Base-by-base conservation (phyloP, 2,329 filamentous ascomycete genomes). In the Nemania sp. region DNA sequence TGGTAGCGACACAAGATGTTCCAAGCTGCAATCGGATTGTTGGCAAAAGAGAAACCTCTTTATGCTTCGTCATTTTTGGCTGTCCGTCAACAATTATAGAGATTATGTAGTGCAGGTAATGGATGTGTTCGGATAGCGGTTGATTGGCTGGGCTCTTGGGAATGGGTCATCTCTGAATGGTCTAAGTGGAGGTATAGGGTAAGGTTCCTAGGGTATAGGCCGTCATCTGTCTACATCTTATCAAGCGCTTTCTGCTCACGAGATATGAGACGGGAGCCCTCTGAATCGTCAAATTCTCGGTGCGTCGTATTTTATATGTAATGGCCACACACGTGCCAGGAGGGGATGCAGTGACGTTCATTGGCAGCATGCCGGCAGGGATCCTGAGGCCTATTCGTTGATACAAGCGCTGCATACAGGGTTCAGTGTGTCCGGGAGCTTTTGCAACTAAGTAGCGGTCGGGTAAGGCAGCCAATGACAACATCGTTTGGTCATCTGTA, bases 391-490 rank as follows among this genome's bases (percentile, higher is more conserved):
- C 20, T 23, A 42, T 42, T 28, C 5, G 33, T 40, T 28, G 7
- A 28, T 40, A 42, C 36, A 22, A 20, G 7, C 19, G 5, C 6
- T 28, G 8, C 19, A 15, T 15, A 33, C 24, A 47, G 36, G 50
- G 51, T 43, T 43, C 48, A 22, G 19, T 39, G 2, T 9, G 34
- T 12, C 34, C 12, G 9, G 40, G 39, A n/a, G n/a, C n/a, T n/a
- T n/a, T n/a, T n/a, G n/a, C n/a, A n/a, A n/a, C n/a, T 31, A 44
- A 43, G 40, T 12, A 52, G 49, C 26, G 20, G 31, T 8, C 51
- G 22, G 41, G 26, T 28, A 50, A 50, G 46, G 52, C 40, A 49
- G 34, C 46, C 52, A 54, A 51, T 54, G 41, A 44, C 36, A 51
- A 33, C 15, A 28, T 14, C 36, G 23, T 50, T 12, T 15, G 20